phyloP scores from a whole-genome alignment of 345 rosid species.

The Aegle marmelos region DNA sequence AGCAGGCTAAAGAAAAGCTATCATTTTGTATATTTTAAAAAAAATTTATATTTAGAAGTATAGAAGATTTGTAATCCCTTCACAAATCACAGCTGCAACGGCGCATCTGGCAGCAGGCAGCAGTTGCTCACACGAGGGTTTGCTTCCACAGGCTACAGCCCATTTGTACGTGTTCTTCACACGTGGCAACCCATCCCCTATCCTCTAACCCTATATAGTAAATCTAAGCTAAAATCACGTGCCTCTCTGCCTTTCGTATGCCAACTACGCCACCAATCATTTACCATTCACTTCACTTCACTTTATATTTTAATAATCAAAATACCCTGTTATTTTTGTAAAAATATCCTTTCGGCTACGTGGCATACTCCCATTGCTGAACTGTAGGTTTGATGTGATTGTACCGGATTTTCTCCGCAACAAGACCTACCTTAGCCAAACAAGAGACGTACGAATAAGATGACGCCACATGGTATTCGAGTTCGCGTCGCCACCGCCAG shows the following conservation, averaged over 20 bases:
- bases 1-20: background rate
- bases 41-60: background rate
- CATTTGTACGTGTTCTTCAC: background rate
- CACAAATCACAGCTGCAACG: background rate
- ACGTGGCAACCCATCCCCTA: slow-evolving; percentile 18
- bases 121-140: slow-evolving; percentile 15
- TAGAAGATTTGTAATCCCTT: background rate
- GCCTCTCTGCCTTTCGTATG: background rate
- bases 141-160: background rate
- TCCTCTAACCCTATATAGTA: slow-evolving; percentile 6
- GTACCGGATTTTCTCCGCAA: background rate
- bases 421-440: slow-evolving; percentile 13
- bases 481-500: slow-evolving; percentile 30
- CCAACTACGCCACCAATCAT: background rate
- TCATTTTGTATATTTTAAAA: background rate
- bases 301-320: background rate
- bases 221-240: background rate
- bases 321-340: background rate
- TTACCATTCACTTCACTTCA: background rate
- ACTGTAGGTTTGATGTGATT: background rate
- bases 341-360: background rate
- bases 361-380: background rate
- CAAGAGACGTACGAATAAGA: slow-evolving; percentile 1
- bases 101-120: background rate
- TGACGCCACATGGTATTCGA: slow-evolving; percentile 16